Conservation (phyloP, 2,329 filamentous ascomycete genomes). For the Thelonectria discophora region DNA sequence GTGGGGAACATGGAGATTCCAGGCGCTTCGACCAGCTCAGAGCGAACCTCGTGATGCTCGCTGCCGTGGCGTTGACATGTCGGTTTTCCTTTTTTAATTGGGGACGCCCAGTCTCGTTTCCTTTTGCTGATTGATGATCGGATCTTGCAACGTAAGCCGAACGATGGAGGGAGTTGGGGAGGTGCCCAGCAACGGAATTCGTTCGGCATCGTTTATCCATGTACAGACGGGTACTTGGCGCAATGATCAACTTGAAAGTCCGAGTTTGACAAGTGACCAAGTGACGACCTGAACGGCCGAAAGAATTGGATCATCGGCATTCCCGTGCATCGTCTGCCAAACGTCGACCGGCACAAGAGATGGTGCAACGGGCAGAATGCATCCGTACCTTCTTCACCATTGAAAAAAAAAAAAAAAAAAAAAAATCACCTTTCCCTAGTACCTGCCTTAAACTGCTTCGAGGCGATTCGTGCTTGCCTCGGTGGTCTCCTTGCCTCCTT, state of each 20-base stretch:
- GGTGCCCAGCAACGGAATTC: not conserved
- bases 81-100: not conserved
- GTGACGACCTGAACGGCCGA: not conserved
- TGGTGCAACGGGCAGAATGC: not conserved
- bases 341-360: not conserved
- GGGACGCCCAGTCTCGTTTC: not conserved
- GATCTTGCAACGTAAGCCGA: constrained; percentile 6
- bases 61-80: constrained; percentile 10
- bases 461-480: not conserved
- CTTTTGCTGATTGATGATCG: constrained; percentile 13
- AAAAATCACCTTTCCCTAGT: not conserved
- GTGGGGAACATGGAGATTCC: constrained; percentile 13
- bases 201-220: constrained; percentile 25
- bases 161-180: constrained; percentile 1
- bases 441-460: not conserved
- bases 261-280: too few species aligned
- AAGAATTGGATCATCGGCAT: not conserved
- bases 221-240: not conserved
- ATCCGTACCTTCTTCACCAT: not conserved
- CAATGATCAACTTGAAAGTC: too few species aligned
- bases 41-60: not conserved
- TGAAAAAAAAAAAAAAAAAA: not conserved
- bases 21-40: constrained; percentile 20
- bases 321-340: not conserved
- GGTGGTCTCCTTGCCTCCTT: not conserved